Conservation (phyloP, 2,329 filamentous ascomycete species). For the Xylariaceae sp. region DNA sequence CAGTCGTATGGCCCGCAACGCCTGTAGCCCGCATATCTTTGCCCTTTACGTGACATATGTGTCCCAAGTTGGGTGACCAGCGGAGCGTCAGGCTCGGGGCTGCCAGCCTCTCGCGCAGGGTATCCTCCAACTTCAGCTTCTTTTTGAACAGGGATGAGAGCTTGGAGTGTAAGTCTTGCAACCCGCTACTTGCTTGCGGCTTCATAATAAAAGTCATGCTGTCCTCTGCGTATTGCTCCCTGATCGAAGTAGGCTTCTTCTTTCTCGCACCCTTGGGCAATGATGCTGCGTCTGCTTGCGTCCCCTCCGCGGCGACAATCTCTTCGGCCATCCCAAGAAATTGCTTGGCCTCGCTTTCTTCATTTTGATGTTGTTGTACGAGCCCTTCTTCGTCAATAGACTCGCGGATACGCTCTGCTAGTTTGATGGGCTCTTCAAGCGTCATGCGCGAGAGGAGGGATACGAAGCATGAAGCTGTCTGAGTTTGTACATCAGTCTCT, state of each 20-base stretch:
- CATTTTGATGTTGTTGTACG: slow-evolving; percentile 70
- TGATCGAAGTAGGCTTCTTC: slow-evolving; percentile 45
- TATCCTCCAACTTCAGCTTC: slow-evolving; percentile 56
- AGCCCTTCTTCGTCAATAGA: slow-evolving; percentile 93
- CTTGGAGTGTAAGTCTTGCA: slow-evolving; percentile 64
- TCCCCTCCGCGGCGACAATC: slow-evolving; percentile 62
- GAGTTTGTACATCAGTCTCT: background rate
- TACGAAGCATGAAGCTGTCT: slow-evolving; percentile 23
- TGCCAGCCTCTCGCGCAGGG: slow-evolving; percentile 57
- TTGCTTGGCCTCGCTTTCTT: slow-evolving; percentile 66
- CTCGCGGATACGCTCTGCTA: slow-evolving; percentile 66
- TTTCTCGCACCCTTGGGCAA: slow-evolving; percentile 51
- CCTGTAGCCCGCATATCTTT: slow-evolving; percentile 54
- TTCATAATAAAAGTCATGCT: slow-evolving; percentile 63
- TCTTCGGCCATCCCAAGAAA: slow-evolving; percentile 71
- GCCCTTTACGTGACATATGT: slow-evolving; percentile 86
- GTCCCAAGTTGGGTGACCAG: slow-evolving; percentile 82
- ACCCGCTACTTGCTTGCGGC: slow-evolving; percentile 59
- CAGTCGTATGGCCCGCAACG: slow-evolving; percentile 33
- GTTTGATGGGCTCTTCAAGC: slow-evolving; percentile 60
- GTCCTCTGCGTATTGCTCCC: slow-evolving; percentile 56
- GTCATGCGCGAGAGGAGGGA: slow-evolving; percentile 49
- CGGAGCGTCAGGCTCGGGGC: slow-evolving; percentile 69
- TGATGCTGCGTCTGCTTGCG: slow-evolving; percentile 49
- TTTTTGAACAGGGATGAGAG: slow-evolving; percentile 58